Percentiles rank a stretch among this genome's conserved stretches.
These are phyloP conservation scores for Gloeophyllum trabeum DNA, from an alignment of 768 basidiomycete species.

Conservation along the genomic window DNA sequence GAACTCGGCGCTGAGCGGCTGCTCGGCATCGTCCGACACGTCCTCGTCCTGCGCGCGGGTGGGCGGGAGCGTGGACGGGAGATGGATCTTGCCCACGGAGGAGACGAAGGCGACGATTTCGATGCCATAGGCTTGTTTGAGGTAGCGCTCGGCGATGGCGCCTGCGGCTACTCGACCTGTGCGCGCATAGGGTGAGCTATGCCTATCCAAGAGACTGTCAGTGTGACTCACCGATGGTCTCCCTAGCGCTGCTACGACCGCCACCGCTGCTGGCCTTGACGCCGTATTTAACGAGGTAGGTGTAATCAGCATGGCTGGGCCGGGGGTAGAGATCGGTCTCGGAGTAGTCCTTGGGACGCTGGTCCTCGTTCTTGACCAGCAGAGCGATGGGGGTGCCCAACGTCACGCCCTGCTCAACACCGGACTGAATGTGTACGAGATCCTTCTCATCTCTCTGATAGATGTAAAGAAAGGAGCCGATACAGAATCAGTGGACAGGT, in stretches of 20 bases:
- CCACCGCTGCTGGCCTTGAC: constrained; percentile 96
- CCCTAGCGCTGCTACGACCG: constrained; percentile 88
- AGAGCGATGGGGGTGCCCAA: constrained; percentile 96
- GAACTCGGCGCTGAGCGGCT: constrained; percentile 79
- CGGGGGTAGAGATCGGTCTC: constrained; percentile 97
- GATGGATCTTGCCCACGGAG: constrained; percentile 85
- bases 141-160: constrained; percentile 94
- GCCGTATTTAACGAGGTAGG: constrained; percentile 95
- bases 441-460: constrained; percentile 90
- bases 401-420: constrained; percentile 87
- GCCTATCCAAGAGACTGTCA: neutral
- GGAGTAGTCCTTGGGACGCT: constrained; percentile 95
- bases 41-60: constrained; percentile 35
- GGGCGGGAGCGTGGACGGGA: constrained; percentile 43
- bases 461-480: neutral
- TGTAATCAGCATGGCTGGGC: constrained; percentile 96
- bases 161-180: constrained; percentile 93
- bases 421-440: constrained; percentile 86
- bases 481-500: neutral
- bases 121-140: constrained; percentile 76
- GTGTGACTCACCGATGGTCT: constrained; percentile 71
- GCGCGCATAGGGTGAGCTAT: neutral
- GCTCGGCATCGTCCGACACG: constrained; percentile 52
- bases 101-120: constrained; percentile 97
- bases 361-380: constrained; percentile 96